Percentiles rank a stretch among this genome's conserved stretches.
phyloP scores from a whole-genome alignment of 306 rosid genomes.

The Potentilla sterilis region DNA sequence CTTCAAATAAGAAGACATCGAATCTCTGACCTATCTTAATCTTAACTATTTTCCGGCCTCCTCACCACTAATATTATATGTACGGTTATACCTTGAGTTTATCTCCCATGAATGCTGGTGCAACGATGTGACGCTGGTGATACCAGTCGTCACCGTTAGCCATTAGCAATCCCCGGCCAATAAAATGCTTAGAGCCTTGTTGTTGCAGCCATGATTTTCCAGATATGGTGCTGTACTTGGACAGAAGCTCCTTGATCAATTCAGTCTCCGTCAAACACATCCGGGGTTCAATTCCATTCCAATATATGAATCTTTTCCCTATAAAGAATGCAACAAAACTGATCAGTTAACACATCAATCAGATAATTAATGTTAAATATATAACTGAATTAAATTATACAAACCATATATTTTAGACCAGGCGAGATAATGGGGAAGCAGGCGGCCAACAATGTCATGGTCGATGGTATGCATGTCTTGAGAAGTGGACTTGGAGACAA shows the following conservation, averaged over 20 bases:
- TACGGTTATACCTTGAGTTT: constrained; percentile 35
- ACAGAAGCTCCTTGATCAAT: constrained; percentile 44
- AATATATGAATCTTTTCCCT: constrained; percentile 47
- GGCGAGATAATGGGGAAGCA: constrained; percentile 69
- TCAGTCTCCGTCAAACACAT: constrained; percentile 46
- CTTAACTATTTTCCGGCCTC: not conserved
- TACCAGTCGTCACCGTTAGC: constrained; percentile 51
- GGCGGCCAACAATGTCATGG: constrained; percentile 84
- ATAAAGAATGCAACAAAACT: not conserved
- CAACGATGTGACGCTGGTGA: constrained; percentile 52
- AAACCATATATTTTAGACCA: constrained; percentile 82
- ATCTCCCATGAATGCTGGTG: constrained; percentile 46
- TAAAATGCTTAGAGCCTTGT: constrained; percentile 50
- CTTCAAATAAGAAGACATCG: not conserved
- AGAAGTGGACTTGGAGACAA: constrained; percentile 59
- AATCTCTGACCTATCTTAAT: not conserved
- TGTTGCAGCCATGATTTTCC: constrained; percentile 56
- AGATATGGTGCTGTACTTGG: constrained; percentile 38
- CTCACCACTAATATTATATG: not conserved
- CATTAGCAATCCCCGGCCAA: constrained; percentile 49
- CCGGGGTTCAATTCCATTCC: constrained; percentile 55
- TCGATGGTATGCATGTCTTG: constrained; percentile 63
- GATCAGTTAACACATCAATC: not conserved
- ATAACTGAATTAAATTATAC: not conserved
- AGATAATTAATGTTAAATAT: not conserved